Evolutionary conservation across 192 early-diverging fungal species (phyloP).

Genomic region (Entomortierella chlamydospora): DNA sequence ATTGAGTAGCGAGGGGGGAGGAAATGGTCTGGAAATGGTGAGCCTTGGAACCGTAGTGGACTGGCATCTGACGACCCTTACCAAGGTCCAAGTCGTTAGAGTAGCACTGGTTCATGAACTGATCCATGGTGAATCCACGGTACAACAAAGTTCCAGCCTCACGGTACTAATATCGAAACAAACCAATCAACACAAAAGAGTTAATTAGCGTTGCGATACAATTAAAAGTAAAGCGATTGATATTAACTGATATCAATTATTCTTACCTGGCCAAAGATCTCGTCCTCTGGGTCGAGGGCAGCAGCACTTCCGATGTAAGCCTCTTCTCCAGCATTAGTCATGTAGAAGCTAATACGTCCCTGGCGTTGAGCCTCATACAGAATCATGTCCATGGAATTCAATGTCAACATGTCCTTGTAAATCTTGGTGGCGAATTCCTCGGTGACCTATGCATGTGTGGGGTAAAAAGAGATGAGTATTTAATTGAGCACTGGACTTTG

Average conservation of each 20-base stretch:
- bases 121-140: conserved; percentile 92
- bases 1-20: conserved; percentile 95
- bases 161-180: conserved; percentile 77
- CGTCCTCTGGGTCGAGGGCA: conserved; percentile 85
- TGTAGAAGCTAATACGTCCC: conserved; percentile 98
- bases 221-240: not conserved
- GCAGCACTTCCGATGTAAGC: conserved; percentile 93
- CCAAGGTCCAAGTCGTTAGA: conserved; percentile 88
- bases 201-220: not conserved
- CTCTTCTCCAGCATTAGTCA: conserved; percentile 99
- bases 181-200: not conserved
- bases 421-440: conserved; percentile 82
- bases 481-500: conserved; percentile 1
- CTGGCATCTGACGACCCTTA: conserved; percentile 99
- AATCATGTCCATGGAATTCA: conserved; percentile 94
- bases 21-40: conserved; percentile 97
- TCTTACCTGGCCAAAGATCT: conserved; percentile 90
- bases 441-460: conserved; percentile 64
- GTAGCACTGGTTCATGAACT: conserved; percentile 98
- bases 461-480: not conserved
- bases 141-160: conserved; percentile 95
- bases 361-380: conserved; percentile 98
- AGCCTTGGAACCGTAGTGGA: conserved; percentile 92
- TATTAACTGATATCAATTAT: not conserved
- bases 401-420: conserved; percentile 91